Evolutionary conservation across 129 eudicot species (phyloP).

Genomic region (Lactuca saligna): DNA sequence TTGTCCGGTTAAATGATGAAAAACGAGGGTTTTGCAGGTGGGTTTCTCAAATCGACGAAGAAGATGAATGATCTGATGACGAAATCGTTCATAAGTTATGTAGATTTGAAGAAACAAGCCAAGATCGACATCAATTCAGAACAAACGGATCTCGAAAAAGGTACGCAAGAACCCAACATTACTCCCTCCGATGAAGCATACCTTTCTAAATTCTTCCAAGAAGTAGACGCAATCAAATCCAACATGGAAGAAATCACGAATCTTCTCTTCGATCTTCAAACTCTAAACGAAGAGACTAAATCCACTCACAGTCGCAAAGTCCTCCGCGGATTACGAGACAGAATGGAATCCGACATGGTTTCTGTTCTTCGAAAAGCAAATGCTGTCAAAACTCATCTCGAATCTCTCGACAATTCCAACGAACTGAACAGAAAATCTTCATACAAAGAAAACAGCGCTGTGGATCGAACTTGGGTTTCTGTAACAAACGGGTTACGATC

Average conservation of each 20-base stretch:
- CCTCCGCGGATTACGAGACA: constrained; percentile 70
- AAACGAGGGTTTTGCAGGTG: constrained; percentile 32
- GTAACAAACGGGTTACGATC: constrained; percentile 67
- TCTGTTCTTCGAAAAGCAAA: constrained; percentile 67
- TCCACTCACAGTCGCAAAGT: constrained; percentile 60
- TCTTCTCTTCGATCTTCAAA: constrained; percentile 65
- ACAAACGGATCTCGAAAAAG: constrained; percentile 45
- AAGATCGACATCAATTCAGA: constrained; percentile 47
- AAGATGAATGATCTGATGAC: constrained; percentile 95
- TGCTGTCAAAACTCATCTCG: constrained; percentile 50
- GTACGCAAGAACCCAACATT: constrained; percentile 29
- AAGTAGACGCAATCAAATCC: constrained; percentile 58
- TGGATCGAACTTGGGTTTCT: constrained; percentile 56
- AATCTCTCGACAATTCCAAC: constrained; percentile 53
- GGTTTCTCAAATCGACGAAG: constrained; percentile 21
- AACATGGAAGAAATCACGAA: constrained; percentile 66
- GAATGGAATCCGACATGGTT: constrained; percentile 71
- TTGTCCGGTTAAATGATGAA: neutral
- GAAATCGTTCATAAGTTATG: constrained; percentile 77
- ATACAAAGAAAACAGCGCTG: constrained; percentile 49
- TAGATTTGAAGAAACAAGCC: constrained; percentile 88
- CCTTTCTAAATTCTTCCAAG: constrained; percentile 62
- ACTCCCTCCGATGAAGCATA: constrained; percentile 52
- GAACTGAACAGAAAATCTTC: constrained; percentile 35
- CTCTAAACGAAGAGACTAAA: constrained; percentile 66